A percentile compares a stretch with the other conserved stretches of the same genome.
Evolutionary conservation across 352 stramenopile genomes (phyloP).

Genomic region (Globisporangium cylindrosporum): DNA sequence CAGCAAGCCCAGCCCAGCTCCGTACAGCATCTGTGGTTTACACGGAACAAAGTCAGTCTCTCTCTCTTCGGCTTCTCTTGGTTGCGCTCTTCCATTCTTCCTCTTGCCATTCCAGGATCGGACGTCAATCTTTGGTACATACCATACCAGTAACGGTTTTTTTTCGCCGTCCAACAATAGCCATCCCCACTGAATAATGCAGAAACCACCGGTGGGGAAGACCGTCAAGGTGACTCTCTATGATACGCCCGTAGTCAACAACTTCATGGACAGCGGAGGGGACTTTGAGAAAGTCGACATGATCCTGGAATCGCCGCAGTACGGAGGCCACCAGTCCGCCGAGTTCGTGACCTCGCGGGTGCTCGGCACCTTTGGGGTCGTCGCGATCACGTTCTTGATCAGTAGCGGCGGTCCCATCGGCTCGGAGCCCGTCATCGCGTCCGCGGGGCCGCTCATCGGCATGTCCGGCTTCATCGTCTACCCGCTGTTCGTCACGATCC

Average conservation of each 20-base stretch:
- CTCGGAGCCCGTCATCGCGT: constrained; percentile 53
- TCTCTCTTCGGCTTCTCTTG: too few relatives aligned
- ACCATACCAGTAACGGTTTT: not conserved
- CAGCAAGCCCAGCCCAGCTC: too few relatives aligned
- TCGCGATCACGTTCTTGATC: constrained; percentile 52
- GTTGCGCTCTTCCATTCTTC: too few relatives aligned
- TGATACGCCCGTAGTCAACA: not conserved
- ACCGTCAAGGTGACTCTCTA: not conserved
- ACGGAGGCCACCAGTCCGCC: too few relatives aligned
- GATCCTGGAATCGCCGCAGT: constrained; percentile 16
- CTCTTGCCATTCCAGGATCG: too few relatives aligned
- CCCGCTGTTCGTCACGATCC: constrained; percentile 67
- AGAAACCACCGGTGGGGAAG: not conserved
- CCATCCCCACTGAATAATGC: not conserved
- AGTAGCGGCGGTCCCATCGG: constrained; percentile 44
- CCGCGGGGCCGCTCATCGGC: constrained; percentile 63
- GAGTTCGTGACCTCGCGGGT: constrained; percentile 24
- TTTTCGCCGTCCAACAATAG: not conserved
- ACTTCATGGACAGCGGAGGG: constrained; percentile 4
- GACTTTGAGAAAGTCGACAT: constrained; percentile 24
- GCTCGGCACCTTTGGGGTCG: constrained; percentile 34
- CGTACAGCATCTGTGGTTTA: too few relatives aligned
- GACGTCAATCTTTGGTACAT: not conserved
- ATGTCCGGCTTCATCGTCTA: constrained; percentile 63
- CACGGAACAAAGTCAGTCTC: too few relatives aligned